Evolutionary conservation across 495 filamentous ascomycete species (phyloP), one percentile per base, ranked within the genome.

Genomic region (Penicillium desertorum): DNA sequence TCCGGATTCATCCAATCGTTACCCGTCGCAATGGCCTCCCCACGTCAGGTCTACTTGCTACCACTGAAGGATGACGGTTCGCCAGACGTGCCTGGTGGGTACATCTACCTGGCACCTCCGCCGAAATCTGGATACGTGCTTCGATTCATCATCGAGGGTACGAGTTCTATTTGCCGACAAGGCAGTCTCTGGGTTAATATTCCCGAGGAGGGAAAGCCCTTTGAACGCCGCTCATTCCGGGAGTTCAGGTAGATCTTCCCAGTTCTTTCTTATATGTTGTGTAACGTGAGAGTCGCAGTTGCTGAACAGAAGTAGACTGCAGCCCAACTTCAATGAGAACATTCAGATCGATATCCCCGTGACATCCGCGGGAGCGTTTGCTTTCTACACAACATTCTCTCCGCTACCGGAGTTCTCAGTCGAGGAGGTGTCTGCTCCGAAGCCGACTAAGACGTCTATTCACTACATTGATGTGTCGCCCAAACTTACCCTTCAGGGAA

Each of bases 121-220:
- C 78, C 81, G 2, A 73, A 81, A 48, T 84, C 84, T 12, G 81
- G 88, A 17, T 88, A 98, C 64, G 80, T 82, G 45, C 79, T 99
- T 43, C 86, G 95, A 25, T 97, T 99, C 71, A 84, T 89, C 42
- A 95, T 99, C 65, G 92, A 97, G 71, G 95, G 95, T 49, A 92
- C 91, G 44, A 96, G 92, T 71, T 95, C 94, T 39, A 95, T 98
- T 76, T 96, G 91, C 73, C 82, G 91, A 48, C 79, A 96, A 67
- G 95, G 95, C 41, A 95, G 88, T 62, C 78, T 99, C 51, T 98
- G 94, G 93, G 88, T 94, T 55, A 98, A 99, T 71, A 87, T 96
- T 53, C 95, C 95, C 3, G 83, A 85, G 58, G 79, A 82, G 59
- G 91, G 87, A 45, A 76, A 83, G 54, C 74, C 81, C 12, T 98